phyloP scores from a whole-genome alignment of 768 basidiomycete genomes.

The Calocera viscosa region DNA sequence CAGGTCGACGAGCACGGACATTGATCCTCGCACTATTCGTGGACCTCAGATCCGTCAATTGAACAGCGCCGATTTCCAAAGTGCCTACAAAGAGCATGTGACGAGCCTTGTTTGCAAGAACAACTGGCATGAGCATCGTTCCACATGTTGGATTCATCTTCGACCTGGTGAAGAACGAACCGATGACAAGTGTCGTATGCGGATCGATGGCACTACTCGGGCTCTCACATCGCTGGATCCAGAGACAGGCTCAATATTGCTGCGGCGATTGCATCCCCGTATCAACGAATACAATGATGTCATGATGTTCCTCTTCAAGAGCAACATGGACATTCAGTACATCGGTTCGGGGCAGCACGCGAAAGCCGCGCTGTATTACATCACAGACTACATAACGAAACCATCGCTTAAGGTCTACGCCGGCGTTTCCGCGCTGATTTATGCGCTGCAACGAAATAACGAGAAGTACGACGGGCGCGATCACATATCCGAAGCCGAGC shows the following conservation, averaged over 20 bases:
- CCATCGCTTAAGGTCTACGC: constrained; percentile 33
- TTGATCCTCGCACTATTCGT: not conserved
- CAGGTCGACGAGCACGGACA: too few species aligned
- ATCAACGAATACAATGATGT: constrained; percentile 36
- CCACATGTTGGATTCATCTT: not conserved
- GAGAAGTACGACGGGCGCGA: not conserved
- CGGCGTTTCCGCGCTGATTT: constrained; percentile 8
- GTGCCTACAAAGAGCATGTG: not conserved
- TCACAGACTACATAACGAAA: constrained; percentile 42
- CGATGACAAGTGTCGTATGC: not conserved
- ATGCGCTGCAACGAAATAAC: not conserved
- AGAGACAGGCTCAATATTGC: constrained; percentile 16
- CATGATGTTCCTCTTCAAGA: constrained; percentile 28
- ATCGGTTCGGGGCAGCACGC: constrained; percentile 32
- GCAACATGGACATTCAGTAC: constrained; percentile 40
- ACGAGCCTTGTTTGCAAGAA: not conserved
- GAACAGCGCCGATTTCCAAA: not conserved
- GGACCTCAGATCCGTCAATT: too few species aligned
- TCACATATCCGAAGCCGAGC: not conserved
- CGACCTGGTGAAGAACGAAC: not conserved
- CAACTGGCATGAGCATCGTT: not conserved
- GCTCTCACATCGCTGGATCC: constrained; percentile 21
- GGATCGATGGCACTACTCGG: not conserved
- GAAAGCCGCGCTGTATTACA: constrained; percentile 36
- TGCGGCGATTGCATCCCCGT: constrained; percentile 30